These are phyloP conservation scores for Trichoderma citrinoviride DNA, from an alignment of 2,329 filamentous ascomycete genomes.

Conservation along the genomic window DNA sequence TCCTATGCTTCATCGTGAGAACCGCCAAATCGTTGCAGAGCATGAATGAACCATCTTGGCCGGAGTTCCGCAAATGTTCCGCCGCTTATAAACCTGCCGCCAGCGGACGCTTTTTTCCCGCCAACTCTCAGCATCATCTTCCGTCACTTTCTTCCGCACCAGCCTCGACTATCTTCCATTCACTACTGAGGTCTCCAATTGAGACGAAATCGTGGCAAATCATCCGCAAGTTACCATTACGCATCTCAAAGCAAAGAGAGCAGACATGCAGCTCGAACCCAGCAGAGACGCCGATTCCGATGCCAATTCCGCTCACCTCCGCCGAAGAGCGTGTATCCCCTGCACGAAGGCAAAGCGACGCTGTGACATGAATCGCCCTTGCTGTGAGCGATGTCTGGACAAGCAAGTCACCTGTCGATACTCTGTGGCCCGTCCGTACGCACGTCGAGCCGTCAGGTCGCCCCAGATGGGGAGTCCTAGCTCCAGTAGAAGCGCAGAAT, in stretches of 20 bases:
- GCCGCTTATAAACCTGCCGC: constrained; percentile 14
- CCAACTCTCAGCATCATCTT: not conserved
- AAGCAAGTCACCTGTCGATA: constrained; percentile 30
- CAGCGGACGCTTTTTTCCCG: not conserved
- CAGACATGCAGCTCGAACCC: not conserved
- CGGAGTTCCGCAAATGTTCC: constrained; percentile 24
- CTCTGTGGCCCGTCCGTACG: constrained; percentile 22
- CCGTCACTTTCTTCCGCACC: not conserved
- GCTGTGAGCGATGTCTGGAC: constrained; percentile 35
- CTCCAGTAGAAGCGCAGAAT: not conserved
- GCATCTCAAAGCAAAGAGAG: too few species aligned
- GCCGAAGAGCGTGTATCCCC: constrained; percentile 34
- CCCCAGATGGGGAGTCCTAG: too few species aligned
- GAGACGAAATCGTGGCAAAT: not conserved
- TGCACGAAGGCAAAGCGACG: constrained; percentile 40
- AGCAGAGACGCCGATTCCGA: not conserved
- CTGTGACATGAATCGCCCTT: constrained; percentile 37
- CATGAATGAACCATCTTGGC: not conserved
- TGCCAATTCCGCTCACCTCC: not conserved
- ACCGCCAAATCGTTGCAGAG: not conserved
- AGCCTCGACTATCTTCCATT: not conserved
- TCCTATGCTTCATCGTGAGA: too few species aligned
- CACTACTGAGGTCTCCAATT: too few species aligned
- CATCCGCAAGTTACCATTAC: not conserved
- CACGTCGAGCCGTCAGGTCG: not conserved